These are phyloP conservation scores for Candida insectalens DNA, from an alignment of 805 yeast species.

Conservation along the genomic window DNA sequence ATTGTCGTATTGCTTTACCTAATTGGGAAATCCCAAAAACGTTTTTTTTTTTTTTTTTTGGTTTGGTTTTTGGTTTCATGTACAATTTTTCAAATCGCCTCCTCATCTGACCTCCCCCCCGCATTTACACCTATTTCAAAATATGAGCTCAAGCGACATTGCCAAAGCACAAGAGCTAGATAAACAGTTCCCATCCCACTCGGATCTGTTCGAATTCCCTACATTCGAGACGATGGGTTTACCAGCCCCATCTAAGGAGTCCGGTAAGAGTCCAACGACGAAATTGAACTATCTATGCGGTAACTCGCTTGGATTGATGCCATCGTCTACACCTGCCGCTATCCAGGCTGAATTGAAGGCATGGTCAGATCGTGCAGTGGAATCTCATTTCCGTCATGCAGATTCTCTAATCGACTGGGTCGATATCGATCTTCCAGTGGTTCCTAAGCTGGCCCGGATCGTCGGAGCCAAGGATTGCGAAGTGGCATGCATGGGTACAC, in stretches of 20 bases:
- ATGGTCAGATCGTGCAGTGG: conserved; percentile 77
- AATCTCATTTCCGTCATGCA: conserved; percentile 73
- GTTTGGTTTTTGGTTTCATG: too few species aligned
- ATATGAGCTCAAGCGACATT: too few species aligned
- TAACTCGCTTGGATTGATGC: conserved; percentile 91
- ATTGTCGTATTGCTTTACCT: too few species aligned
- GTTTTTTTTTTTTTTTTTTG: too few species aligned
- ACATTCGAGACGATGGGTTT: conserved; percentile 55
- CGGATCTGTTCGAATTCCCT: conserved; percentile 52
- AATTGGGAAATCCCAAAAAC: too few species aligned
- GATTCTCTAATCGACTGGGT: conserved; percentile 63
- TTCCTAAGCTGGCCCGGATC: conserved; percentile 57
- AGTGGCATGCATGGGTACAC: conserved; percentile 80
- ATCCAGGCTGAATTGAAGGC: conserved; percentile 64
- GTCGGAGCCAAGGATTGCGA: conserved; percentile 73
- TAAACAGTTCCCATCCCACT: conserved; percentile 26
- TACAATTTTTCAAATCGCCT: too few species aligned
- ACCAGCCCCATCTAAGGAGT: conserved; percentile 9
- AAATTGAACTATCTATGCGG: conserved; percentile 69
- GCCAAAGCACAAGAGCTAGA: conserved; percentile 30
- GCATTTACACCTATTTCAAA: too few species aligned
- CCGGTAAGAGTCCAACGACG: conserved; percentile 8
- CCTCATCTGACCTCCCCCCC: too few species aligned
- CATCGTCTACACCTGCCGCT: conserved; percentile 46
- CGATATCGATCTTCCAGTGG: conserved; percentile 69